phyloP scores from a whole-genome alignment of 176 grass and related monocot species.

The Rhipidocladum racemiflorum region DNA sequence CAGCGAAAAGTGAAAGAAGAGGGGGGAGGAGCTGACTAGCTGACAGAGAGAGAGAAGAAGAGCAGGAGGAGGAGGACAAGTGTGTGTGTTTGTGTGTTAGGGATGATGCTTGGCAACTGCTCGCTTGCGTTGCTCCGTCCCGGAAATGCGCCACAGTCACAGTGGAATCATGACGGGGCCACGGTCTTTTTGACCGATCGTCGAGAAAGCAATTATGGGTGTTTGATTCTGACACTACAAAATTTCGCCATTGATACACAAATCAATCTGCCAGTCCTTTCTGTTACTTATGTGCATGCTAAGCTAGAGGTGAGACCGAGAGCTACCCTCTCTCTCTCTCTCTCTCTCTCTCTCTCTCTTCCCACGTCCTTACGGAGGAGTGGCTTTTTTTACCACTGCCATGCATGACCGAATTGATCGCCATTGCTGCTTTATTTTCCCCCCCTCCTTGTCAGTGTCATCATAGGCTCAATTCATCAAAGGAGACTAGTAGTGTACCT shows the following conservation, averaged over 20 bases:
- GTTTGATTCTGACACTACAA: conserved; percentile 38
- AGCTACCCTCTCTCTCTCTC: background rate
- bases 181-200: conserved; percentile 32
- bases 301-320: background rate
- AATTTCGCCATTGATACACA: conserved; percentile 41
- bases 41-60: background rate
- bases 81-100: background rate
- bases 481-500: conserved; percentile 22
- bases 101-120: background rate
- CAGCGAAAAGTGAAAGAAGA: background rate
- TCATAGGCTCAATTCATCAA: conserved; percentile 30
- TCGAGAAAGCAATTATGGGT: conserved; percentile 21
- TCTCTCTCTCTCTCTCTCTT: background rate
- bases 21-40: background rate
- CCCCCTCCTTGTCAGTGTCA: background rate
- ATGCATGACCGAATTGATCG: conserved; percentile 22
- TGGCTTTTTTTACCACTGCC: background rate
- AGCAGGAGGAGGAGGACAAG: background rate
- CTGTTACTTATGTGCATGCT: conserved; percentile 22
- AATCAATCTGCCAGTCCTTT: conserved; percentile 42
- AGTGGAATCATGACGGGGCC: conserved; percentile 40
- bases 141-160: conserved; percentile 1
- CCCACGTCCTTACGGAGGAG: background rate
- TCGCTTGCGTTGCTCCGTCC: background rate
- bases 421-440: background rate